Base-by-base conservation (phyloP, 805 yeast species). In the Spencermartinsiella europaea region DNA sequence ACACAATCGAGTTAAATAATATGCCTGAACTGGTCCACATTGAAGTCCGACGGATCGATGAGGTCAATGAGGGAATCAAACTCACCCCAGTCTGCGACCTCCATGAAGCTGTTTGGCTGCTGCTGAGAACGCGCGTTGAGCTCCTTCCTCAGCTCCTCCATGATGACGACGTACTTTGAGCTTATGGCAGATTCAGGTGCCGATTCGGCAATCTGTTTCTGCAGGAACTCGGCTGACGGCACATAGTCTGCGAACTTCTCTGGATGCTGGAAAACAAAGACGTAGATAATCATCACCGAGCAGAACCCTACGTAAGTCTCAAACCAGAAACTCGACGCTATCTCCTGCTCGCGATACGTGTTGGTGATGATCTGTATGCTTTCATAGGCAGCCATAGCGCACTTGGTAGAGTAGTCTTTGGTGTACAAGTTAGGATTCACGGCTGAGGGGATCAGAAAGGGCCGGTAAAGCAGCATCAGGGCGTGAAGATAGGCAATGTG, bases 251-350 rank as follows among this genome's bases (percentile, higher is more conserved):
- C 44, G 20, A 33, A 33, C n/a, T 31, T 16, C 16, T 17, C 44
- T 14, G 44, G 44, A 19, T 33, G n/a, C 8, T 19, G 22, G 21
- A 41, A 33, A 14, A 41, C 38, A 20, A 19, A 41, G 5, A 34
- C 38, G 21, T 41, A 41, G 4, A 41, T 10, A 21, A 33, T 41
- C 31, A 41, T 38, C 16, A 41, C 38, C 10, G 44, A 31, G 12
- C 38, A 41, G 36, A 41, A 41, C 8, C 38, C 38, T 14, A 41
- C 21, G 16, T 41, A 41, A 20, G 44, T 34, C 38, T 41, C 44
- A 22, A 41, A 41, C 44, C 44, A 41, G 15, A 33, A 41, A 16
- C 31, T 36, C 7, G 37, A 15, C 14, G 38, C 38, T 14, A 33
- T 17, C 27, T 41, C 38, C 10, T 41, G 44, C 31, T 21, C 15